phyloP scores from a whole-genome alignment of 2,329 filamentous ascomycete genomes.

The Chaetomiaceae sp. region DNA sequence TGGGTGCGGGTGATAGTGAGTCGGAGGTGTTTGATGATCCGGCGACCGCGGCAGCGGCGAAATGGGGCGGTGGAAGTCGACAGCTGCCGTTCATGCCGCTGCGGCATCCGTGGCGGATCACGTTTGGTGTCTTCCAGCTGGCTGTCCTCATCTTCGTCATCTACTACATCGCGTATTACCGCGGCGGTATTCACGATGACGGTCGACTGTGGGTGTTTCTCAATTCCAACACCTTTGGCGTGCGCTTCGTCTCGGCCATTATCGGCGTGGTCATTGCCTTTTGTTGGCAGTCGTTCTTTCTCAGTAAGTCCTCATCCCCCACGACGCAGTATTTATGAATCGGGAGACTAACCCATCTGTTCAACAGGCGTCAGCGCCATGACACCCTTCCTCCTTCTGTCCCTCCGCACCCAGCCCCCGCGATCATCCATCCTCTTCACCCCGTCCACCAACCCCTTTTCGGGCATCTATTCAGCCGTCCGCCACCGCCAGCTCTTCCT shows the following conservation, averaged over 20 bases:
- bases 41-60: not conserved
- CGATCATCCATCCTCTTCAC: constrained; percentile 38
- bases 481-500: constrained; percentile 37
- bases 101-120: constrained; percentile 32
- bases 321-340: not conserved
- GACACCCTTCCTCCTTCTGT: constrained; percentile 41
- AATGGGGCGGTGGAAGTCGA: constrained; percentile 5
- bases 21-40: constrained; percentile 9
- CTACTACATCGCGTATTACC: constrained; percentile 40
- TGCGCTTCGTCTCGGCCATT: constrained; percentile 39
- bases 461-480: constrained; percentile 38
- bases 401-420: constrained; percentile 31
- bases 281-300: constrained; percentile 39
- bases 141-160: constrained; percentile 35
- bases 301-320: constrained; percentile 27
- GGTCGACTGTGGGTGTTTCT: constrained; percentile 29
- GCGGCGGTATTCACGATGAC: constrained; percentile 22
- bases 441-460: constrained; percentile 42
- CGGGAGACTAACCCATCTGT: not conserved
- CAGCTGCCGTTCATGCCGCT: constrained; percentile 34
- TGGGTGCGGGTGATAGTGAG: constrained; percentile 1
- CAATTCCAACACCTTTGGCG: constrained; percentile 39
- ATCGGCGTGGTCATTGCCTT: constrained; percentile 39
- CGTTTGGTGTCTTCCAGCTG: constrained; percentile 31
- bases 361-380: constrained; percentile 41